Base-by-base conservation (phyloP, 495 filamentous ascomycete genomes). In the Annulohypoxylon nitens region DNA sequence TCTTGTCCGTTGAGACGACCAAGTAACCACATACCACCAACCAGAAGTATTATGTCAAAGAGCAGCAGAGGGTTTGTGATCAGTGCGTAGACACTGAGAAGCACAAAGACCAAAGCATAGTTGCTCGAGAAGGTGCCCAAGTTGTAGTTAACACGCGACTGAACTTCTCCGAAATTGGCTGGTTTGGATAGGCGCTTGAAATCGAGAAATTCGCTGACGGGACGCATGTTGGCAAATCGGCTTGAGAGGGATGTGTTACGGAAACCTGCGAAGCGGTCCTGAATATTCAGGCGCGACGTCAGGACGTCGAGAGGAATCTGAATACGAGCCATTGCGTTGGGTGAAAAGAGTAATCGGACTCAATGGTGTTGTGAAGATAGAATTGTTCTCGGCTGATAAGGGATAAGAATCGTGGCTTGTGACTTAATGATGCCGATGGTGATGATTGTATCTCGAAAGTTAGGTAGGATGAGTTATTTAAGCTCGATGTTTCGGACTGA, bases 71-170 rank as follows among this genome's bases (percentile, higher is more conserved):
- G 81, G 81, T 98, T 97, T 64, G 92, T 95, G 76, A 99, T 86
- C 78, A 99, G 81, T 78, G 92, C 91, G 88, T 99, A 99, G 86
- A 99, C 93, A 85, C 90, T 92, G 71, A 99, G 90, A 90, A 98
- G 97, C 64, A 91, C 86, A 81, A 98, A 97, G 65, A 99, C 89
- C 67, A 91, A 91, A 73, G 91, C 92, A 88, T 99, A 99, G 84
- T 99, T 99, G 92, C 93, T 98, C 63, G 94, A 95, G 86, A 97
- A 99, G 85, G 98, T 92, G 78, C 91, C 88, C 61, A 99, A 85
- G 80, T 99, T 99, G 91, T 97, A 99, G 84, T 97, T 97, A 80
- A 97, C 91, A 62, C 96, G 90, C 82, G 92, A 95, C 81, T 99
- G 96, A 63, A 93, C 88, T 78, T 98, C 96, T 74, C 82, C 88